phyloP scores from a whole-genome alignment of 805 yeast genomes.

The Teunomyces cretensis region DNA sequence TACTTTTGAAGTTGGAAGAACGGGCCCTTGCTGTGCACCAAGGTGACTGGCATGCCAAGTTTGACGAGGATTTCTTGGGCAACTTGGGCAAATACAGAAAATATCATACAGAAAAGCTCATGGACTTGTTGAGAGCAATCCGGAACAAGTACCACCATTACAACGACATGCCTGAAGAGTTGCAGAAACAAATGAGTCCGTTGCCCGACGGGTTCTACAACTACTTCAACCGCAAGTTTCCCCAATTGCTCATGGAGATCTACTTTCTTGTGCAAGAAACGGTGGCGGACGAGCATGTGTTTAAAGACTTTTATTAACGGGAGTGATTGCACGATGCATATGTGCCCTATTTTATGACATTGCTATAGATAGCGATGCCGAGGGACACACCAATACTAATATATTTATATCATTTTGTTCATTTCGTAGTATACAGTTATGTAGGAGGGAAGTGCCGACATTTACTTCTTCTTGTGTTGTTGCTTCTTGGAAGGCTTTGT shows the following conservation, averaged over 20 bases:
- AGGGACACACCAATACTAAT: neutral
- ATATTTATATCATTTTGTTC: neutral
- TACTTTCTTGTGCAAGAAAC: slow-evolving; percentile 60
- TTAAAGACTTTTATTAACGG: slow-evolving; percentile 37
- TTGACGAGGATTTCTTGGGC: slow-evolving; percentile 72
- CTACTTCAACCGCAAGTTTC: slow-evolving; percentile 75
- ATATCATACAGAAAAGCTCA: slow-evolving; percentile 71
- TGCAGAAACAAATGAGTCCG: slow-evolving; percentile 69
- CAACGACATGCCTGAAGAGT: slow-evolving; percentile 75
- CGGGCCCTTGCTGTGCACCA: slow-evolving; percentile 53
- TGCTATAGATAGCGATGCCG: no score
- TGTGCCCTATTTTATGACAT: no score
- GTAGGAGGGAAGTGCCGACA: no score
- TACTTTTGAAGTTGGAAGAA: slow-evolving; percentile 56
- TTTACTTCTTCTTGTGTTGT: neutral
- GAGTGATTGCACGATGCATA: neutral
- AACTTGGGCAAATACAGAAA: slow-evolving; percentile 90
- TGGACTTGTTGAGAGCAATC: slow-evolving; percentile 85
- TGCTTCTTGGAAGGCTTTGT: neutral
- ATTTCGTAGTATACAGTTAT: neutral
- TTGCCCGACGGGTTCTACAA: slow-evolving; percentile 81
- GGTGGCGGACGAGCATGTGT: slow-evolving; percentile 62
- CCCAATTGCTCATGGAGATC: slow-evolving; percentile 71
- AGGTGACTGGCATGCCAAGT: slow-evolving; percentile 73
- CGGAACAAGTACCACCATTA: slow-evolving; percentile 94